Conservation (phyloP, 129 eudicot genomes). For the Tanacetum coccineum region DNA sequence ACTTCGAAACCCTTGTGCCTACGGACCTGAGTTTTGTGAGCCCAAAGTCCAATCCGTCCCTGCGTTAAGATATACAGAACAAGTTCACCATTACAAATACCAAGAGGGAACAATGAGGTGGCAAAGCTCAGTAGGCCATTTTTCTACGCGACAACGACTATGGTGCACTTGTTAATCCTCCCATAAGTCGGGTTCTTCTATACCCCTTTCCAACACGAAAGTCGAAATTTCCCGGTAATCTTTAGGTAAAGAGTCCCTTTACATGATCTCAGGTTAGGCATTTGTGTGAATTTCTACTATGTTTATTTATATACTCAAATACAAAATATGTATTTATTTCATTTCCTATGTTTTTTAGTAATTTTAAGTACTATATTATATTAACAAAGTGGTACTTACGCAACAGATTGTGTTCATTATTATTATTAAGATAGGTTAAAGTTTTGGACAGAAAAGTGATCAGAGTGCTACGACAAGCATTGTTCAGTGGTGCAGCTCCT, state of each 20-base stretch:
- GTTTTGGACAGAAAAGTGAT: constrained; percentile 77
- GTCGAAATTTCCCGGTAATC: constrained; percentile 58
- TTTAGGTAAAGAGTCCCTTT: constrained; percentile 47
- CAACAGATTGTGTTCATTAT: background rate
- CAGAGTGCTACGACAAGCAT: constrained; percentile 50
- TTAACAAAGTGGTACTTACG: background rate
- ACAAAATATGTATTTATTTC: no score
- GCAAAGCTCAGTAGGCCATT: constrained; percentile 92
- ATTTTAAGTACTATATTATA: no score
- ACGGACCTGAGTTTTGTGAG: constrained; percentile 79
- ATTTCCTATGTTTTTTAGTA: no score
- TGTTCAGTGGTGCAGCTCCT: constrained; percentile 67
- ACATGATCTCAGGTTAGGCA: background rate
- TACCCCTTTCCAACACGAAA: constrained; percentile 59
- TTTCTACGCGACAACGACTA: constrained; percentile 83
- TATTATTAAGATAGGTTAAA: constrained; percentile 54
- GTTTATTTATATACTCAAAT: no score
- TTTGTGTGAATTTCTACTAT: background rate
- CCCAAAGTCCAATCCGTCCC: constrained; percentile 81
- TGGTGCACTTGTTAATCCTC: constrained; percentile 65
- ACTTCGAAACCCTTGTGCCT: constrained; percentile 86
- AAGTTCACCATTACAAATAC: constrained; percentile 51
- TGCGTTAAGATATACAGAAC: constrained; percentile 71
- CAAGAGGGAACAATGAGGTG: constrained; percentile 89
- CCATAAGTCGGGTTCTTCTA: constrained; percentile 61